phyloP scores from a whole-genome alignment of 2,329 filamentous ascomycete genomes.

The Xylogone sp. region DNA sequence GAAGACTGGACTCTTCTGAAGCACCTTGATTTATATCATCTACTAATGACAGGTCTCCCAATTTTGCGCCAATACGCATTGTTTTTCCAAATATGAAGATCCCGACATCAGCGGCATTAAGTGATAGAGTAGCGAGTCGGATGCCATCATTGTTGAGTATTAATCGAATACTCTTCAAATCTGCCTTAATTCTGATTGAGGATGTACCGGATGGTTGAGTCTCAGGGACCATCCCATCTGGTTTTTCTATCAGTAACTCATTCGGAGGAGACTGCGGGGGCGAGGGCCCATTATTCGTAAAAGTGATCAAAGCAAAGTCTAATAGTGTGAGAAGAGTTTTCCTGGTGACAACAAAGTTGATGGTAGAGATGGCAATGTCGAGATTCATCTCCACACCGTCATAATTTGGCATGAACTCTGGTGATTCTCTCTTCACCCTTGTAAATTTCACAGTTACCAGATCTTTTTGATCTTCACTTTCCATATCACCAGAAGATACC shows the following conservation, averaged over 20 bases:
- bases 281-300: constrained; percentile 58
- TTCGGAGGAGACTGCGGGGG: constrained; percentile 31
- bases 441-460: constrained; percentile 87
- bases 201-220: constrained; percentile 15
- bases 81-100: constrained; percentile 82
- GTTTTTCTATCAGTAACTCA: constrained; percentile 32
- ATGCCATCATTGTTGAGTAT: constrained; percentile 98
- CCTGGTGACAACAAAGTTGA: constrained; percentile 91
- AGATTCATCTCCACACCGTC: constrained; percentile 93
- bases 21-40: constrained; percentile 95
- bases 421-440: constrained; percentile 84
- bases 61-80: constrained; percentile 80
- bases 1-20: constrained; percentile 72
- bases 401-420: constrained; percentile 88
- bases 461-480: constrained; percentile 74
- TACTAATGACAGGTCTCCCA: constrained; percentile 83
- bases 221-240: constrained; percentile 34
- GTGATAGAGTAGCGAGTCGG: constrained; percentile 83
- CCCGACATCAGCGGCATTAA: constrained; percentile 88
- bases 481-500: constrained; percentile 74
- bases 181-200: constrained; percentile 83
- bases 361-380: constrained; percentile 86
- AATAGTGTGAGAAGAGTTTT: constrained; percentile 88
- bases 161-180: constrained; percentile 87
- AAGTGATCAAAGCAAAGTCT: constrained; percentile 92